Base-by-base conservation (phyloP, 768 basidiomycete species). In the Trametes punicea region DNA sequence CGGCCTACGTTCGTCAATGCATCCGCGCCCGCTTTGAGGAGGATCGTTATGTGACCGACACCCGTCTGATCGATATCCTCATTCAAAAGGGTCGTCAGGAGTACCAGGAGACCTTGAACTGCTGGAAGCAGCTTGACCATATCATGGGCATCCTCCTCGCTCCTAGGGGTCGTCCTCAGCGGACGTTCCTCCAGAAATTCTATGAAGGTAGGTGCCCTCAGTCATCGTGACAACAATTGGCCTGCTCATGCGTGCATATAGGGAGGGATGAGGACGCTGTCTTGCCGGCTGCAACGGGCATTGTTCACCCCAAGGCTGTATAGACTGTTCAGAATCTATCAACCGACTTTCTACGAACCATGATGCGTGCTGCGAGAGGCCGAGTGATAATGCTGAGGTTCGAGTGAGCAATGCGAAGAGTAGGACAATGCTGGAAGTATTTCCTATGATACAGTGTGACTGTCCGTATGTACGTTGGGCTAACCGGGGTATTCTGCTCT, bases 21-120 rank as follows among this genome's bases (percentile, higher is more conserved):
- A 84, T 98, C 60, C 85, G 97, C 62, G 82, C 85, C 64, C 82
- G 85, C 56, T 98, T 96, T 62, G 96, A 98, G 71, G 77, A 79
- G 60, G 89, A 96, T 77, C 81, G 87, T 51, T 77, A 88, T 64
- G 84, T 97, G 34, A 83, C 85, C 41, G 92, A 98, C 74, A 73
- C 81, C 25, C 82, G 84, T 52, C 83, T 88, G 21, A 83, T 98
- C 68, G 93, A 99, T 69, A 75, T 96, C 41, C 77, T 98, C 64
- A 67, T 97, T 36, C 79, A 88, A 67, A 98, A 98, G 77, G 79
- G 82, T 49, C 77, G 84, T 60, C 88, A 85, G 74, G 93, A 98
- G 63, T 91, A 84, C 67, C 96, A 98, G 77, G 96, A 98, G 78
- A 87, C 88, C 49, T 77, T 97, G 78, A 98, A 98, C 68, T 82